These are phyloP conservation scores for Trametes elegans DNA, from an alignment of 768 basidiomycete species.

Conservation along the genomic window DNA sequence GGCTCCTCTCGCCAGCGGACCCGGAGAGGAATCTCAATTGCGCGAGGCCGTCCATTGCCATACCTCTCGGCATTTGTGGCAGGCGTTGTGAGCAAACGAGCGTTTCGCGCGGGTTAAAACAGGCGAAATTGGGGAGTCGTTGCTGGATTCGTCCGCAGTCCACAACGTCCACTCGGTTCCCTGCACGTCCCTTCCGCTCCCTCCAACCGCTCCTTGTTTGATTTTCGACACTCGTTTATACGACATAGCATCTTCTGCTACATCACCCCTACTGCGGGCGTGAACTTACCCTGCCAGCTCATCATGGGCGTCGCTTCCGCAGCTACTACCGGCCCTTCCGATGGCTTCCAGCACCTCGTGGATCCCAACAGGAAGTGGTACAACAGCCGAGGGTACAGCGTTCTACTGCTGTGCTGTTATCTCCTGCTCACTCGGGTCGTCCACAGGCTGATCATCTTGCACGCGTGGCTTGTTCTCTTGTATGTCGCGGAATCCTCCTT, in stretches of 20 bases:
- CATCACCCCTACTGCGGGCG: conserved; percentile 20
- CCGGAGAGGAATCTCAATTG: neutral
- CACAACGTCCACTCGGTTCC: conserved; percentile 9
- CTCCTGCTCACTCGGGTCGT: neutral
- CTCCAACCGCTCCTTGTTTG: conserved; percentile 13
- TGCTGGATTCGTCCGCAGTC: conserved; percentile 20
- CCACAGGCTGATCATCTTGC: conserved; percentile 54
- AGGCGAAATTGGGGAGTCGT: conserved; percentile 23
- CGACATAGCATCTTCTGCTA: conserved; percentile 23
- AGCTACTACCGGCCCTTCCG: conserved; percentile 34
- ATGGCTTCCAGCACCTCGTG: conserved; percentile 51
- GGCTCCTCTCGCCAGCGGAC: neutral
- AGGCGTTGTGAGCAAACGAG: conserved; percentile 13
- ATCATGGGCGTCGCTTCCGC: conserved; percentile 56
- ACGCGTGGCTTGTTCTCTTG: conserved; percentile 71
- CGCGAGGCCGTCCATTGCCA: conserved; percentile 17
- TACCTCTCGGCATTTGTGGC: conserved; percentile 4
- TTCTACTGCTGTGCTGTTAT: neutral
- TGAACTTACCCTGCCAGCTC: conserved; percentile 15
- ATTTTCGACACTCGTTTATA: conserved; percentile 20
- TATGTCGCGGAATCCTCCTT: conserved; percentile 32
- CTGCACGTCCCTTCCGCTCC: conserved; percentile 10
- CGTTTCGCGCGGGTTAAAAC: conserved; percentile 13
- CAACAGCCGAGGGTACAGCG: conserved; percentile 65
- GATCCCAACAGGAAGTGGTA: conserved; percentile 73